Evolutionary conservation across 768 basidiomycete species (phyloP).

Genomic region (Coprinopsis strossmayeri): DNA sequence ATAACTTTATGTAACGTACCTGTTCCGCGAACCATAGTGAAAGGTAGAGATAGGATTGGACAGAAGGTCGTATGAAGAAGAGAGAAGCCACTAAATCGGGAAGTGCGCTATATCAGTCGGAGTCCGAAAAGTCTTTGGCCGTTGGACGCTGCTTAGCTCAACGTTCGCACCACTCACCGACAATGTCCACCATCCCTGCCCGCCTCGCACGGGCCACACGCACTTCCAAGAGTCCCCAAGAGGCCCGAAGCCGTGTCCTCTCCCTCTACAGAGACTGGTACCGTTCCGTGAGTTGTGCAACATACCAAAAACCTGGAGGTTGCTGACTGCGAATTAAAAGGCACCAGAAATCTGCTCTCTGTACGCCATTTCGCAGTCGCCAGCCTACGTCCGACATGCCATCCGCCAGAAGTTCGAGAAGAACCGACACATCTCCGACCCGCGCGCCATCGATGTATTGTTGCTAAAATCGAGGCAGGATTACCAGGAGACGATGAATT

Average conservation of each 20-base stretch:
- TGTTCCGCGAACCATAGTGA: slow-evolving; percentile 44
- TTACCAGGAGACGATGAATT: slow-evolving; percentile 91
- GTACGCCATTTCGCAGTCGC: slow-evolving; percentile 78
- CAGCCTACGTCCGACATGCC: slow-evolving; percentile 69
- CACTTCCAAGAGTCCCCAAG: slow-evolving; percentile 46
- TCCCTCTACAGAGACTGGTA: slow-evolving; percentile 92
- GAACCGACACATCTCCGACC: slow-evolving; percentile 77
- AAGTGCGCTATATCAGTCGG: slow-evolving; percentile 13
- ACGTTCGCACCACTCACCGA: background rate
- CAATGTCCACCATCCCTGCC: slow-evolving; percentile 69
- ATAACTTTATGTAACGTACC: slow-evolving; percentile 26
- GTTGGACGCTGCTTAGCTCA: slow-evolving; percentile 1
- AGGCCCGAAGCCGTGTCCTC: slow-evolving; percentile 62
- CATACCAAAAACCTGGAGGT: background rate
- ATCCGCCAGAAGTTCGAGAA: slow-evolving; percentile 85
- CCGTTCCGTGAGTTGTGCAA: slow-evolving; percentile 62
- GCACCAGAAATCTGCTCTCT: slow-evolving; percentile 86
- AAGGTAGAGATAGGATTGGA: slow-evolving; percentile 9
- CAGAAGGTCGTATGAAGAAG: background rate
- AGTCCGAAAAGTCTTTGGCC: too few relatives aligned
- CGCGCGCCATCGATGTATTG: slow-evolving; percentile 78
- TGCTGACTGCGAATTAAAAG: slow-evolving; percentile 29
- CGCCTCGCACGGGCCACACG: slow-evolving; percentile 71
- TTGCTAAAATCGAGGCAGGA: slow-evolving; percentile 81
- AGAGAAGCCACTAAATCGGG: background rate